Percentiles rank a stretch among this genome's conserved stretches.
phyloP scores from a whole-genome alignment of 2,329 filamentous ascomycete species.

The Ilyonectria sp. region DNA sequence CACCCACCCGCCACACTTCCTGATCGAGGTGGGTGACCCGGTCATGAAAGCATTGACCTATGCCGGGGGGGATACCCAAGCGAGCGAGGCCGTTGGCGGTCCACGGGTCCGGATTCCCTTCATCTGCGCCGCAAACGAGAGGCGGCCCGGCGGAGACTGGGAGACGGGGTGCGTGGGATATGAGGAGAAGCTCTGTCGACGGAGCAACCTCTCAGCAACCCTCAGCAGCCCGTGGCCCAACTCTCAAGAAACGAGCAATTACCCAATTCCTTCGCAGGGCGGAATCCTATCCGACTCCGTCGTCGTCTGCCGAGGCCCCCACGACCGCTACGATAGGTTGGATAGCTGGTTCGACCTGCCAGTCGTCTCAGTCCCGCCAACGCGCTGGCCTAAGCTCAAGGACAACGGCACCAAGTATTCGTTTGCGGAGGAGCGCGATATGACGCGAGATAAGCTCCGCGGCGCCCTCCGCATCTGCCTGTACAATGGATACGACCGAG shows the following conservation, averaged over 20 bases:
- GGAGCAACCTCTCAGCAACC: slow-evolving; percentile 81
- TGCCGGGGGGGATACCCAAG: slow-evolving; percentile 58
- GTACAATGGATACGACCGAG: slow-evolving; percentile 68
- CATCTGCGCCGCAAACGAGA: slow-evolving; percentile 83
- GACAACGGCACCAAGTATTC: slow-evolving; percentile 78
- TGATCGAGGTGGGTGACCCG: slow-evolving; percentile 70
- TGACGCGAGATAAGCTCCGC: slow-evolving; percentile 82
- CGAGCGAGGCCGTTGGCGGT: slow-evolving; percentile 52
- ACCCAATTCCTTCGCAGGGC: slow-evolving; percentile 79
- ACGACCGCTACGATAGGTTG: slow-evolving; percentile 74
- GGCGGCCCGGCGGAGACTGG: slow-evolving; percentile 85
- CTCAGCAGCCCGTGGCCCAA: slow-evolving; percentile 73
- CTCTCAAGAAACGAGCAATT: slow-evolving; percentile 66
- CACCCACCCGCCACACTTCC: slow-evolving; percentile 62
- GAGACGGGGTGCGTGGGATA: slow-evolving; percentile 70
- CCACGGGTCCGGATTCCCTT: slow-evolving; percentile 69
- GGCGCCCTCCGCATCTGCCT: slow-evolving; percentile 79
- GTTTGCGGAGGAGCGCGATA: slow-evolving; percentile 78
- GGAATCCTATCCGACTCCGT: slow-evolving; percentile 80
- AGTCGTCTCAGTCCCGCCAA: slow-evolving; percentile 81
- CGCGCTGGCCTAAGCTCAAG: slow-evolving; percentile 81
- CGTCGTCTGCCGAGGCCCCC: slow-evolving; percentile 80
- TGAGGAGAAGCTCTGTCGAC: slow-evolving; percentile 79
- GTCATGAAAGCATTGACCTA: slow-evolving; percentile 74
- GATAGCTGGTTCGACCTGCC: slow-evolving; percentile 72